phyloP scores from a whole-genome alignment of 2,329 filamentous ascomycete species.

The Trichocomaceae sp. region DNA sequence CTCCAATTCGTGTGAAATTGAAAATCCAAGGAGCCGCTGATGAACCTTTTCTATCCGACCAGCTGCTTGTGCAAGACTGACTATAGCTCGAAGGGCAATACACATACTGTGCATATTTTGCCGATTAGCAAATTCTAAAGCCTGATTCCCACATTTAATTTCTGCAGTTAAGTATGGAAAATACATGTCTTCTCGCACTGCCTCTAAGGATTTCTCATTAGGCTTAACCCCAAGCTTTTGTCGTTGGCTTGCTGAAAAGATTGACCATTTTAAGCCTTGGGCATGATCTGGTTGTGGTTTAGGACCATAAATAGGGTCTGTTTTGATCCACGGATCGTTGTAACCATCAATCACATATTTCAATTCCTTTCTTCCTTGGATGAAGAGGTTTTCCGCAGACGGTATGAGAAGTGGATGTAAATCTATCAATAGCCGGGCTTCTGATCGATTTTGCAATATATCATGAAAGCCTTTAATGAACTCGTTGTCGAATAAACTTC shows the following conservation, averaged over 20 bases:
- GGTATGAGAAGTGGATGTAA: not conserved
- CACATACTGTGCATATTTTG: slow-evolving; percentile 5
- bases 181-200: not conserved
- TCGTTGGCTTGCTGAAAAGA: slow-evolving; percentile 1
- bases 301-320: slow-evolving; percentile 4
- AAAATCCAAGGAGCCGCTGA: slow-evolving; percentile 19
- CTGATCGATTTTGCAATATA: not conserved
- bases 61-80: not conserved
- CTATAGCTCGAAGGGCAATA: not conserved
- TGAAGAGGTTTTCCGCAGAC: not conserved
- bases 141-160: not conserved
- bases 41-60: slow-evolving; percentile 13
- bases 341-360: slow-evolving; percentile 1
- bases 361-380: not conserved
- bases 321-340: slow-evolving; percentile 6
- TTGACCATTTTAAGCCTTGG: not conserved
- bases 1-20: slow-evolving; percentile 19
- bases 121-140: not conserved
- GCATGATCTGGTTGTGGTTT: slow-evolving; percentile 5
- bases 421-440: not conserved
- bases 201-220: not conserved
- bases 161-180: not conserved
- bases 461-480: not conserved
- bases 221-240: not conserved
- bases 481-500: not conserved